These are phyloP conservation scores for Macadamia integrifolia DNA, from an alignment of 164 flowering plant species.

Conservation along the genomic window DNA sequence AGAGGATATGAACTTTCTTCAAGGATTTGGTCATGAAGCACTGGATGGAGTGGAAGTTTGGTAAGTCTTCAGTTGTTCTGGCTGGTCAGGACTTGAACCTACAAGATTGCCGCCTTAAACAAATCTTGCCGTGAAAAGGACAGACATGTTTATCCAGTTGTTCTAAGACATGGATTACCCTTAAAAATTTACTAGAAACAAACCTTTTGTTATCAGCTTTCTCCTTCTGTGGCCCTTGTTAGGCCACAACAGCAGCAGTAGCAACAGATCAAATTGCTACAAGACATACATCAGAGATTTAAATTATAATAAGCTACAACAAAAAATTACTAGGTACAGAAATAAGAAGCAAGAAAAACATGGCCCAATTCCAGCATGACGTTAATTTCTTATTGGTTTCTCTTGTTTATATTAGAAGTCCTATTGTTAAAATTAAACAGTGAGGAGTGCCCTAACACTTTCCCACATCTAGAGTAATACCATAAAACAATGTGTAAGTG, in stretches of 20 bases:
- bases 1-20: too few species aligned
- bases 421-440: conserved; percentile 17
- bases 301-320: conserved; percentile 1
- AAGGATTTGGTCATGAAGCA: conserved; percentile 10
- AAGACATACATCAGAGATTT: conserved; percentile 2
- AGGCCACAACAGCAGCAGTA: conserved; percentile 18
- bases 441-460: conserved; percentile 10
- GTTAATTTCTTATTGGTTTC: conserved; percentile 41
- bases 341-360: neutral
- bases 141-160: neutral
- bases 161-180: neutral
- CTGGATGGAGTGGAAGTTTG: conserved; percentile 18
- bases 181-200: neutral
- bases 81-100: conserved; percentile 29
- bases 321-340: neutral
- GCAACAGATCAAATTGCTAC: conserved; percentile 48
- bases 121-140: conserved; percentile 26
- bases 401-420: conserved; percentile 21
- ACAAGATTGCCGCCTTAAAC: conserved; percentile 61
- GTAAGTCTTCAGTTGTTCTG: conserved; percentile 35
- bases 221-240: conserved; percentile 30
- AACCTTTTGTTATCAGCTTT: conserved; percentile 50
- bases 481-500: conserved; percentile 4
- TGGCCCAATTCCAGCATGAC: conserved; percentile 26
- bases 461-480: conserved; percentile 19